Evolutionary conservation across 2,329 filamentous ascomycete genomes (phyloP).

Genomic region (Diaporthe destruens): DNA sequence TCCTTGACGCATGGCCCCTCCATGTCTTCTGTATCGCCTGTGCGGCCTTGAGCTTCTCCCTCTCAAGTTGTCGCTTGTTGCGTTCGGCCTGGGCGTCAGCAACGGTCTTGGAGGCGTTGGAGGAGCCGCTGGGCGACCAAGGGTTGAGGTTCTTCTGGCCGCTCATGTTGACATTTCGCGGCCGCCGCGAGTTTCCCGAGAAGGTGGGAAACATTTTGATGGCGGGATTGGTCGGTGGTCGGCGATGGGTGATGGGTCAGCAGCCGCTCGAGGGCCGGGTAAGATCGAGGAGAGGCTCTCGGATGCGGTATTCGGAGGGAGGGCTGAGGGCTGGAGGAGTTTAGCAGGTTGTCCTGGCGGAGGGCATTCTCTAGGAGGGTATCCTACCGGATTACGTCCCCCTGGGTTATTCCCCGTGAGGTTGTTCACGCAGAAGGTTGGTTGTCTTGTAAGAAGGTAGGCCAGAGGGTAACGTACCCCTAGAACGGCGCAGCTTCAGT

Average conservation of each 20-base stretch:
- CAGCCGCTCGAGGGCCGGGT: constrained; percentile 5
- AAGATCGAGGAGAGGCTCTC: background rate
- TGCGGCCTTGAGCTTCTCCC: constrained; percentile 80
- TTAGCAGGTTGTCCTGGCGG: too few species aligned
- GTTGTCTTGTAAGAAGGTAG: too few species aligned
- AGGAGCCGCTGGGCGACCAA: constrained; percentile 68
- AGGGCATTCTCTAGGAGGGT: too few species aligned
- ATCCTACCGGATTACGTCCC: too few species aligned
- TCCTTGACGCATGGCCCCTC: constrained; percentile 80
- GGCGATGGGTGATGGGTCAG: background rate
- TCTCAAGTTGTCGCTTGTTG: constrained; percentile 81
- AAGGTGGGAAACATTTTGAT: constrained; percentile 88
- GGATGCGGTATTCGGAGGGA: background rate
- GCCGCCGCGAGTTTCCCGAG: constrained; percentile 85
- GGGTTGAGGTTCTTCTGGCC: constrained; percentile 82
- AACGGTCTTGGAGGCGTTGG: constrained; percentile 81
- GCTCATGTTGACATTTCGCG: constrained; percentile 93
- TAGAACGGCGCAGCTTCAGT: background rate
- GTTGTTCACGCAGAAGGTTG: too few species aligned
- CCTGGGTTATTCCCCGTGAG: too few species aligned
- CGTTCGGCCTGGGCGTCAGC: constrained; percentile 90
- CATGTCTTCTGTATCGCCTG: constrained; percentile 83
- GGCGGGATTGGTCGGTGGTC: constrained; percentile 5
- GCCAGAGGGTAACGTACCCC: too few species aligned
- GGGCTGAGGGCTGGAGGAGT: background rate